Conservation (phyloP, 257 asterid species). For the Solanum peruvianum region DNA sequence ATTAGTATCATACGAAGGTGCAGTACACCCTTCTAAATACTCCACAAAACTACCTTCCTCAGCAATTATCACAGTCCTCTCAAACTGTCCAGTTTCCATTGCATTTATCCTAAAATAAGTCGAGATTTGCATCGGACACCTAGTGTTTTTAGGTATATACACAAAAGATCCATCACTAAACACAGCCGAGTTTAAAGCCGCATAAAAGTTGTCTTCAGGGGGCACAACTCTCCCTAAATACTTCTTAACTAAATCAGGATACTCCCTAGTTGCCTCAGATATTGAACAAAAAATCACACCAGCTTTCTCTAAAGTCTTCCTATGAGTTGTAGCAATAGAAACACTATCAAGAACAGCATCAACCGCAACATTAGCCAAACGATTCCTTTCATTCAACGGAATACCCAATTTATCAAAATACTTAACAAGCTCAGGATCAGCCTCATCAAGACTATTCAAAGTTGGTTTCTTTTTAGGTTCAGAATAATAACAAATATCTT, state of each 20-base stretch:
- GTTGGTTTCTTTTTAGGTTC: conserved; percentile 88
- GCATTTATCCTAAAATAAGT: conserved; percentile 94
- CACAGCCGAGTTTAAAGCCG: conserved; percentile 81
- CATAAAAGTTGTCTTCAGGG: conserved; percentile 76
- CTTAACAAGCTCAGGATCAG: conserved; percentile 70
- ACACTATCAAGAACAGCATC: conserved; percentile 94
- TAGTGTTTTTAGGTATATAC: conserved; percentile 68
- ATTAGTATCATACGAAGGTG: conserved; percentile 86
- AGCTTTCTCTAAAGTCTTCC: conserved; percentile 63
- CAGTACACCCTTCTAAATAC: conserved; percentile 95
- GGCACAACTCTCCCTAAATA: conserved; percentile 86
- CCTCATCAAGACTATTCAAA: conserved; percentile 79
- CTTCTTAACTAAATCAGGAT: conserved; percentile 66
- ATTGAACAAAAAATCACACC: conserved; percentile 98
- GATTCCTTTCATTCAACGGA: conserved; percentile 75
- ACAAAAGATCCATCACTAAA: conserved; percentile 98
- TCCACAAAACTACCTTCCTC: conserved; percentile 92
- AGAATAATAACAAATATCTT: conserved; percentile 67
- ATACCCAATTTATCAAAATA: conserved; percentile 82
- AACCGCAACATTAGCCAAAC: conserved; percentile 91
- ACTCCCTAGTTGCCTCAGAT: conserved; percentile 78
- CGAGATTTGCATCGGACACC: conserved; percentile 92
- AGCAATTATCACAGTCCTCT: conserved; percentile 86
- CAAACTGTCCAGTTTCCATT: conserved; percentile 94
- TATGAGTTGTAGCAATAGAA: conserved; percentile 86